phyloP scores from a whole-genome alignment of 129 eudicot species.

The Scalesia atractyloides region DNA sequence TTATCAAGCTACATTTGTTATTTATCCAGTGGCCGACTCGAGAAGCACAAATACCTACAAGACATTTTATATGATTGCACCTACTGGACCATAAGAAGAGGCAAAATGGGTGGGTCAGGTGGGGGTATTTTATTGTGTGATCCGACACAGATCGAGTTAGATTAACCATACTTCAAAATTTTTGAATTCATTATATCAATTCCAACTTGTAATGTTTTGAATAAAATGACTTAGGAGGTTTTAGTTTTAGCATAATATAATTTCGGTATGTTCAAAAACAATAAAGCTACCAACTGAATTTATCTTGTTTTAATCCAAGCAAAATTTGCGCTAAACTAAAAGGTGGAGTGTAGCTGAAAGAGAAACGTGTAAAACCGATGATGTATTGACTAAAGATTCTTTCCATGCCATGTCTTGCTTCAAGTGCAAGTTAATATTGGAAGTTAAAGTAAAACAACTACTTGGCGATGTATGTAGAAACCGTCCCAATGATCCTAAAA shows the following conservation, averaged over 20 bases:
- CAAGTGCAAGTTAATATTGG: conserved; percentile 54
- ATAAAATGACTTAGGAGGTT: too few species aligned
- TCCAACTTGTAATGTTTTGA: too few species aligned
- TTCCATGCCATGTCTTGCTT: conserved; percentile 46
- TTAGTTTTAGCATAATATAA: too few species aligned
- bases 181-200: too few species aligned
- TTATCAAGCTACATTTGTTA: too few species aligned
- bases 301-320: too few species aligned
- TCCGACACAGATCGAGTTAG: too few species aligned
- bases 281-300: too few species aligned
- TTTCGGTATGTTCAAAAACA: too few species aligned
- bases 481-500: neutral
- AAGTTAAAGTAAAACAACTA: conserved; percentile 60
- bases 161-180: too few species aligned
- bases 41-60: neutral
- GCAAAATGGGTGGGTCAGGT: neutral
- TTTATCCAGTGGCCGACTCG: neutral
- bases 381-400: conserved; percentile 38
- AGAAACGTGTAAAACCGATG: conserved; percentile 59
- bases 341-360: conserved; percentile 56
- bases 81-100: neutral
- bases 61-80: neutral
- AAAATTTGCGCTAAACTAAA: too few species aligned
- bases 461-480: conserved; percentile 65
- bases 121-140: too few species aligned